Evolutionary conservation across 2,329 filamentous ascomycete genomes (phyloP).

Genomic region (Botrytis sinoallii): DNA sequence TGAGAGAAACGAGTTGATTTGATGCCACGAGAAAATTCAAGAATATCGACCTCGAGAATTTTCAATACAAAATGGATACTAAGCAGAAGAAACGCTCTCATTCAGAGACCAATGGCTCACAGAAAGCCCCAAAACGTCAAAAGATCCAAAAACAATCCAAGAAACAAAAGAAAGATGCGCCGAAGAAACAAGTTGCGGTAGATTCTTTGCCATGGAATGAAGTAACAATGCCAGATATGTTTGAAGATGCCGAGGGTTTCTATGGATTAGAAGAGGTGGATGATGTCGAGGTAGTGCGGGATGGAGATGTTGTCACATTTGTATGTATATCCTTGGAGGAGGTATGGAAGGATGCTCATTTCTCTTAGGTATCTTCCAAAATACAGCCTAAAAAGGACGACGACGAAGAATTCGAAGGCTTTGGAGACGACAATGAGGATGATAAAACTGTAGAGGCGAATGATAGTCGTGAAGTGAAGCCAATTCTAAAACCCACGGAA

Average conservation of each 20-base stretch:
- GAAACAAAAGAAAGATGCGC: slow-evolving; percentile 19
- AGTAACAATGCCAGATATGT: slow-evolving; percentile 67
- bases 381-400: slow-evolving; percentile 42
- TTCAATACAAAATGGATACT: slow-evolving; percentile 29
- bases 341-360: slow-evolving; percentile 17
- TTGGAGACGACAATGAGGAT: slow-evolving; percentile 37
- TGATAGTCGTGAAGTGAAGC: slow-evolving; percentile 30
- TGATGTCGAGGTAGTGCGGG: slow-evolving; percentile 77
- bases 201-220: slow-evolving; percentile 55
- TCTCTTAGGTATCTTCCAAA: slow-evolving; percentile 32
- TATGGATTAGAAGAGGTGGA: slow-evolving; percentile 89
- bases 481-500: slow-evolving; percentile 27
- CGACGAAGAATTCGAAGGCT: slow-evolving; percentile 58
- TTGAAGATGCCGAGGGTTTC: slow-evolving; percentile 91
- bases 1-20: background rate
- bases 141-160: slow-evolving; percentile 33
- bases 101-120: slow-evolving; percentile 28
- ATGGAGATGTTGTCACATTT: slow-evolving; percentile 58
- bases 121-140: slow-evolving; percentile 37
- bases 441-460: slow-evolving; percentile 39
- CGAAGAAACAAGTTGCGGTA: slow-evolving; percentile 45
- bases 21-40: slow-evolving; percentile 2
- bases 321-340: slow-evolving; percentile 38
- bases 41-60: background rate
- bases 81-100: slow-evolving; percentile 34